A percentile compares a stretch with the other conserved stretches of the same genome.
These are phyloP conservation scores for Millerozyma acaciae DNA, from an alignment of 805 yeast species.

Conservation along the genomic window DNA sequence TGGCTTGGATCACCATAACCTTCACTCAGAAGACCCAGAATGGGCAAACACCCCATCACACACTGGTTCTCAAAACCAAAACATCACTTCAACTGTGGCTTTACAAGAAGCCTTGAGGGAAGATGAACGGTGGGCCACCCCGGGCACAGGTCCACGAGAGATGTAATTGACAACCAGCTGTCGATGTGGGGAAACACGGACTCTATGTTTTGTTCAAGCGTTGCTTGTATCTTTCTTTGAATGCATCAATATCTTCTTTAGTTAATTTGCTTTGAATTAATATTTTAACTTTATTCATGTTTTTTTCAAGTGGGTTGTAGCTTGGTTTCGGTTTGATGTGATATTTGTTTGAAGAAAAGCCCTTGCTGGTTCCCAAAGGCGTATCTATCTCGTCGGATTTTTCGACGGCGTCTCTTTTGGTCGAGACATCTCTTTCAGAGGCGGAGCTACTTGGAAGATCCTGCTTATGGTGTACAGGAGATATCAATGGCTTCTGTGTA, in stretches of 20 bases:
- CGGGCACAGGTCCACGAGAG: too few species aligned
- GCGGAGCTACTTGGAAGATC: background rate
- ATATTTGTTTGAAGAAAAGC: background rate
- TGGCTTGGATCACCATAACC: constrained; percentile 1
- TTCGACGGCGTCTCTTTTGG: background rate
- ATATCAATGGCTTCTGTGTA: too few species aligned
- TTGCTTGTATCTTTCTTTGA: constrained; percentile 10
- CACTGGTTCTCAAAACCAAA: constrained; percentile 9
- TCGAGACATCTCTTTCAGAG: background rate
- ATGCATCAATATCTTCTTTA: constrained; percentile 9
- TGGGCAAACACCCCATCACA: constrained; percentile 15
- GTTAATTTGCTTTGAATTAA: constrained; percentile 13
- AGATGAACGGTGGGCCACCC: background rate
- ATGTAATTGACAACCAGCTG: too few species aligned
- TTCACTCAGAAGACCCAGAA: constrained; percentile 20
- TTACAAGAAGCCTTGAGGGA: constrained; percentile 28
- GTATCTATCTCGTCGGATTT: background rate
- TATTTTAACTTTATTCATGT: constrained; percentile 2
- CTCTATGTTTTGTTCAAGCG: constrained; percentile 4
- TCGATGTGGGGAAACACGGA: too few species aligned
- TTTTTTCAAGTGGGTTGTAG: too few species aligned
- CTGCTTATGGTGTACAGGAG: too few species aligned
- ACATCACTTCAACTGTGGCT: constrained; percentile 23
- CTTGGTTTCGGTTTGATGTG: too few species aligned
- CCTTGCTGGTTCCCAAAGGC: background rate